Conservation (phyloP, 345 rosid species). For the Garcia nutans region DNA sequence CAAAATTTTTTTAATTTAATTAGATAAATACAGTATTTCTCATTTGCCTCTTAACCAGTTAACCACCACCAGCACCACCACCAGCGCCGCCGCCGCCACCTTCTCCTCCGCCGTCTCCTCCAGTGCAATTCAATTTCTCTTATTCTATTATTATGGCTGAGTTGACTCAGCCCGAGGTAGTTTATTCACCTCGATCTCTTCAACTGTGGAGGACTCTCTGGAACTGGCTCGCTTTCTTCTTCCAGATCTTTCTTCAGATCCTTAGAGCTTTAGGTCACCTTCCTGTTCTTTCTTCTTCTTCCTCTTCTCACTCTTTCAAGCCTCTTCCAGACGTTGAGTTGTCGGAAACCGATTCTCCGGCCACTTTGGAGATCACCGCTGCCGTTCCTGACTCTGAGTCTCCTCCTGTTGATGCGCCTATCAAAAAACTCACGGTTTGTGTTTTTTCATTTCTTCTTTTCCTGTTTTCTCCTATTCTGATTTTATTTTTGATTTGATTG, state of each 20-base stretch:
- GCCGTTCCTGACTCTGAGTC: not conserved
- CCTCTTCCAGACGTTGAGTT: slow-evolving; percentile 77
- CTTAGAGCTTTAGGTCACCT: slow-evolving; percentile 64
- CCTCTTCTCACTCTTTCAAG: slow-evolving; percentile 57
- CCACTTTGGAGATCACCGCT: slow-evolving; percentile 51
- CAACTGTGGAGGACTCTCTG: slow-evolving; percentile 69
- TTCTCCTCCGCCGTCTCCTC: not conserved
- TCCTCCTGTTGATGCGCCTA: slow-evolving; percentile 11
- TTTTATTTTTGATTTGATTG: not conserved
- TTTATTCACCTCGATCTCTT: slow-evolving; percentile 56
- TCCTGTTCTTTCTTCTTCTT: slow-evolving; percentile 57
- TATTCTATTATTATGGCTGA: slow-evolving; percentile 55
- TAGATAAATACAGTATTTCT: not conserved
- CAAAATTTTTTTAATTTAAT: too few relatives aligned
- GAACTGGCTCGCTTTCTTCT: slow-evolving; percentile 78
- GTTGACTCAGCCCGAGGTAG: slow-evolving; percentile 87
- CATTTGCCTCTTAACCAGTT: not conserved
- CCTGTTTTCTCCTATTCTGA: not conserved
- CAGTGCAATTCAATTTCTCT: too few relatives aligned
- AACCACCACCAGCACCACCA: not conserved
- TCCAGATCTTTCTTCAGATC: slow-evolving; percentile 78
- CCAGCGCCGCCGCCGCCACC: not conserved
- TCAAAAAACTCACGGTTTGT: slow-evolving; percentile 61
- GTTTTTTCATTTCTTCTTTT: not conserved
- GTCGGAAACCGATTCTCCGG: slow-evolving; percentile 46